Conservation (phyloP, 768 basidiomycete species). For the Cystofilobasidium ferigula region DNA sequence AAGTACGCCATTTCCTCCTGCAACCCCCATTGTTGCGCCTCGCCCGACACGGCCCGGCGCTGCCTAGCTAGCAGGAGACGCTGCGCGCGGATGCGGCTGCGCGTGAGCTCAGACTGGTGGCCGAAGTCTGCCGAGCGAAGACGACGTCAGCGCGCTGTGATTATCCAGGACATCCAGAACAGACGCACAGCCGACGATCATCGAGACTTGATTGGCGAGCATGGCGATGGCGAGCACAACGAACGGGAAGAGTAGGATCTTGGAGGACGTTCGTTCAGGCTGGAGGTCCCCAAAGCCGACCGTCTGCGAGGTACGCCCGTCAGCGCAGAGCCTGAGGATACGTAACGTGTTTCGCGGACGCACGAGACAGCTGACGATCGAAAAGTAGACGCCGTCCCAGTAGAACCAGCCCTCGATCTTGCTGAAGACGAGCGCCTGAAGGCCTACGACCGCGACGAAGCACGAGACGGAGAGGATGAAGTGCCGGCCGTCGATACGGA, state of each 20-base stretch:
- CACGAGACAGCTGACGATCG: conserved; percentile 28
- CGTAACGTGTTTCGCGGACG: not conserved
- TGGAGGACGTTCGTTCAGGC: conserved; percentile 25
- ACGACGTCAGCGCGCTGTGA: not conserved
- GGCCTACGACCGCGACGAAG: conserved; percentile 16
- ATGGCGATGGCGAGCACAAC: conserved; percentile 5
- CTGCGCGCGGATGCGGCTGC: conserved; percentile 9
- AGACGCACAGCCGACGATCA: conserved; percentile 10
- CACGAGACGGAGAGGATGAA: conserved; percentile 13
- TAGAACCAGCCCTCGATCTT: conserved; percentile 37
- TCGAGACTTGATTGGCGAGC: conserved; percentile 20
- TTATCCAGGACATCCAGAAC: too few relatives aligned
- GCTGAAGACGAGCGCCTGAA: conserved; percentile 31
- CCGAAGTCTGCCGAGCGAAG: not conserved
- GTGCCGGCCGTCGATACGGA: conserved; percentile 22
- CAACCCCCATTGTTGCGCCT: conserved; percentile 4
- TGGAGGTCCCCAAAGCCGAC: conserved; percentile 37
- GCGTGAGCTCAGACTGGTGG: not conserved
- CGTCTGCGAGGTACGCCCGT: conserved; percentile 15
- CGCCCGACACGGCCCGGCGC: conserved; percentile 1
- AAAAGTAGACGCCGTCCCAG: conserved; percentile 31
- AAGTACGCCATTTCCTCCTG: conserved; percentile 11
- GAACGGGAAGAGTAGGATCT: conserved; percentile 24
- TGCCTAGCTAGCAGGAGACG: not conserved
- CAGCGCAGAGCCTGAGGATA: conserved; percentile 27